A percentile compares a stretch with the other conserved stretches of the same genome.
phyloP scores from a whole-genome alignment of 441 rosid genomes.

The Eruca vesicaria region DNA sequence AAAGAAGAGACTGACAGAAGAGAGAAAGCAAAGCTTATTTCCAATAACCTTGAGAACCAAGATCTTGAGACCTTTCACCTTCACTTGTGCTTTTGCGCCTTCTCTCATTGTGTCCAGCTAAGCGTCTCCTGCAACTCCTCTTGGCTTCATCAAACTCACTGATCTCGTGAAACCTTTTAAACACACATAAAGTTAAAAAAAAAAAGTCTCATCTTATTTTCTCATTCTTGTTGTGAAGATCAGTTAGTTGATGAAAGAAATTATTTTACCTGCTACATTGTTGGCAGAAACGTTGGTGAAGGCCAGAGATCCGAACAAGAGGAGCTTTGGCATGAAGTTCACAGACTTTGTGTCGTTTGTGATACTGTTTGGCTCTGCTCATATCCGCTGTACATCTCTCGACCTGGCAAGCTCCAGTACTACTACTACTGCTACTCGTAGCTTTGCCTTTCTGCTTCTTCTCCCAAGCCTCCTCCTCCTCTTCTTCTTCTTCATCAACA shows the following conservation, averaged over 20 bases:
- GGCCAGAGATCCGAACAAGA: conserved; percentile 50
- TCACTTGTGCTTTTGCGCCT: conserved; percentile 66
- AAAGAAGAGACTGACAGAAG: conserved; percentile 29
- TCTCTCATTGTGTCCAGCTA: conserved; percentile 90
- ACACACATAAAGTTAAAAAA: not conserved
- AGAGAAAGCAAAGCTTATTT: conserved; percentile 35
- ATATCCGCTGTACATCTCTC: conserved; percentile 60
- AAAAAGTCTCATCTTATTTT: not conserved
- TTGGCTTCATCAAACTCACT: conserved; percentile 74
- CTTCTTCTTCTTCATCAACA: conserved; percentile 48
- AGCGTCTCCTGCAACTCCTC: conserved; percentile 79
- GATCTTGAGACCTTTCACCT: conserved; percentile 41
- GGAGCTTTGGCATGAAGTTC: conserved; percentile 77
- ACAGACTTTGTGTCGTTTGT: conserved; percentile 83
- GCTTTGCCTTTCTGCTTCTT: conserved; percentile 56
- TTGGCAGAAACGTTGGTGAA: conserved; percentile 83
- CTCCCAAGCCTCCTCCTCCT: conserved; percentile 38
- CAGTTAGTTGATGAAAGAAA: not conserved
- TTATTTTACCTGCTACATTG: conserved; percentile 84
- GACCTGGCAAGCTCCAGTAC: conserved; percentile 73
- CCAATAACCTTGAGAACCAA: not conserved
- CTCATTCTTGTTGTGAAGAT: not conserved
- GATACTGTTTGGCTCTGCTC: conserved; percentile 67
- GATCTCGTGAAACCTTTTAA: conserved; percentile 70
- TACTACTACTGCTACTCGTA: conserved; percentile 37